A percentile compares a stretch with the other conserved stretches of the same genome.
Conservation (phyloP, 2,329 filamentous ascomycete species). For the Penicillium paneum region DNA sequence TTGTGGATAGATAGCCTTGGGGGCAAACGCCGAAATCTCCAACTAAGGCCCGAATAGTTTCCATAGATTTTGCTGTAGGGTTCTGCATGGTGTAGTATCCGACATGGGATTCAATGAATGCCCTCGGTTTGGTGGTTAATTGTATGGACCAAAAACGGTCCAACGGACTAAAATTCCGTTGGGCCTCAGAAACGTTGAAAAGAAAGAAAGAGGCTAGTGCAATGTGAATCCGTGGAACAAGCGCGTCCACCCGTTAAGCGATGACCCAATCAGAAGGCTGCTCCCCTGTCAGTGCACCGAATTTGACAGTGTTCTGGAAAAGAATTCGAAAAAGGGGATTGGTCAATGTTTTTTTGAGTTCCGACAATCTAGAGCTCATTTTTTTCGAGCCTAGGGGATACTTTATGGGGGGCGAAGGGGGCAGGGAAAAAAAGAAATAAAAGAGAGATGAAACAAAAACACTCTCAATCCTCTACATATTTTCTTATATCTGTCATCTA, state of each 20-base stretch:
- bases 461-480: neutral
- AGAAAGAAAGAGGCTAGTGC: slow-evolving; percentile 1
- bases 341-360: neutral
- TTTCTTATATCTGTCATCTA: neutral
- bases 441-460: slow-evolving; percentile 1
- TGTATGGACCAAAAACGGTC: neutral
- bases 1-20: neutral
- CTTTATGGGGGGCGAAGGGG: slow-evolving; percentile 7
- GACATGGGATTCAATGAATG: neutral
- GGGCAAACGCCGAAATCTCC: neutral
- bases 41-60: neutral
- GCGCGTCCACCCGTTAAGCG: neutral
- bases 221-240: slow-evolving; percentile 4
- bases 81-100: neutral
- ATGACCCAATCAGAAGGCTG: neutral
- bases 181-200: slow-evolving; percentile 7
- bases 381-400: neutral
- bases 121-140: neutral
- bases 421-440: neutral
- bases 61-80: neutral
- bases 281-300: neutral
- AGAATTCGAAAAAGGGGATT: slow-evolving; percentile 2
- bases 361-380: slow-evolving; percentile 6
- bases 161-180: neutral
- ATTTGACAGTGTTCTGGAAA: slow-evolving; percentile 11